Conservation (phyloP, 495 filamentous ascomycete genomes). For the Aspergillus nidulans region DNA sequence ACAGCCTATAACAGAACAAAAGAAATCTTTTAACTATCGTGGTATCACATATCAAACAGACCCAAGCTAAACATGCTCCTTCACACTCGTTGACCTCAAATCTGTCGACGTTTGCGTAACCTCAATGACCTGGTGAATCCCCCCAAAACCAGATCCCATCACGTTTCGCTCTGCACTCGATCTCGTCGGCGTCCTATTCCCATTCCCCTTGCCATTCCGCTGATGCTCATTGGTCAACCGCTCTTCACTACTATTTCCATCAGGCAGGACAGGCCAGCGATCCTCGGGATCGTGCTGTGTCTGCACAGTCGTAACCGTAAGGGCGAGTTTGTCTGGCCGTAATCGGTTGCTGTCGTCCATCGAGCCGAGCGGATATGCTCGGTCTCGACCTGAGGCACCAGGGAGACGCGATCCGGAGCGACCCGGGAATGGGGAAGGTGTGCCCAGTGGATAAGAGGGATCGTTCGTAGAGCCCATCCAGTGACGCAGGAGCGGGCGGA, state of each 20-base stretch:
- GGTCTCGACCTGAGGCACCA: conserved; percentile 1
- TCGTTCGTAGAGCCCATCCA: conserved; percentile 27
- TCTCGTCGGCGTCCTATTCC: neutral
- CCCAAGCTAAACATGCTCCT: conserved; percentile 27
- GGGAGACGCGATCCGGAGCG: conserved; percentile 20
- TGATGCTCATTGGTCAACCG: conserved; percentile 20
- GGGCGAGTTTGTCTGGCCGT: conserved; percentile 37
- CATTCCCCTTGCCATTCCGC: neutral
- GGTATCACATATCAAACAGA: neutral
- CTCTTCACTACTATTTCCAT: conserved; percentile 34
- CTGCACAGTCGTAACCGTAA: conserved; percentile 38
- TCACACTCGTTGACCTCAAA: conserved; percentile 4
- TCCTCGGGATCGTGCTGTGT: conserved; percentile 25
- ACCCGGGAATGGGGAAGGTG: conserved; percentile 27
- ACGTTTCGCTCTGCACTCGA: neutral
- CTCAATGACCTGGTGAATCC: conserved; percentile 35
- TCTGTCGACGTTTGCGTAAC: conserved; percentile 29
- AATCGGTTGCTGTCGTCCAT: conserved; percentile 23
- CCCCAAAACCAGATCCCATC: neutral
- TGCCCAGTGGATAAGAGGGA: conserved; percentile 14
- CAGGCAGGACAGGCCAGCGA: conserved; percentile 18
- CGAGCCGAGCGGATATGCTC: conserved; percentile 29
- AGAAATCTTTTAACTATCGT: neutral
- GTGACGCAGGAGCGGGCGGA: conserved; percentile 42
- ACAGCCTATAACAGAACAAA: neutral